Evolutionary conservation across 768 basidiomycete genomes (phyloP), one percentile per base, ranked within the genome.

Genomic region (Ramaria sp.): DNA sequence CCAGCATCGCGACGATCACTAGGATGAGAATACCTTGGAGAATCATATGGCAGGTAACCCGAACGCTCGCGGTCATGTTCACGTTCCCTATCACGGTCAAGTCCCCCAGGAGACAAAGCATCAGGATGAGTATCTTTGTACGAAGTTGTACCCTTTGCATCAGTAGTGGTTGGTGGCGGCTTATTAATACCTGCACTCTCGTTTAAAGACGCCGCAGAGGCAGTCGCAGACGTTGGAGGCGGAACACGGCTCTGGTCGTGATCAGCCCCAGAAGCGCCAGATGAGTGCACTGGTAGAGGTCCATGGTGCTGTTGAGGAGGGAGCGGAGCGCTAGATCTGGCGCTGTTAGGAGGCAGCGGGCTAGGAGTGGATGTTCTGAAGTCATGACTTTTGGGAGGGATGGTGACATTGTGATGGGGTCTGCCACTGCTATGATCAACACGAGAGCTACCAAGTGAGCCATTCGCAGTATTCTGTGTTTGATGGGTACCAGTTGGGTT

Each of bases 31-130:
- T 49, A 50, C n/a, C 46, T 48, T 5, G 43, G 43, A 37, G 39
- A 7, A 22, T 49, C 55, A 57, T 31, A 39, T 7, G 45, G 42
- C 37, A 17, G 34, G 37, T 57, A 57, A 2, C n/a, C 47, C 20
- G 55, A 20, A 48, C 55, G 55, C 55, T 57, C 55, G 12, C 55
- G 55, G 12, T 57, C 55, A 57, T 45, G 55, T 0, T 57, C 55
- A 37, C 27, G 45, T 17, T 47, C 55, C 11, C 37, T 31, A 7
- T 47, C 27, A 15, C 47, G 19, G 6, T 20, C 31, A 49, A 19
- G 27, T n/a, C 48, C 48, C 24, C 42, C 42, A 33, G 27, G 27
- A 15, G 53, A 45, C 41, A 39, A 30, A 24, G 27, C 45, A 54
- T 24, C 38, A 38, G 45, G 19, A 30, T 10, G 53, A 30, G 38